Percentiles rank a stretch among this genome's conserved stretches.
Evolutionary conservation across 1,284 basidiomycete species (phyloP).

Genomic region (Pulchroboletus neoregius): DNA sequence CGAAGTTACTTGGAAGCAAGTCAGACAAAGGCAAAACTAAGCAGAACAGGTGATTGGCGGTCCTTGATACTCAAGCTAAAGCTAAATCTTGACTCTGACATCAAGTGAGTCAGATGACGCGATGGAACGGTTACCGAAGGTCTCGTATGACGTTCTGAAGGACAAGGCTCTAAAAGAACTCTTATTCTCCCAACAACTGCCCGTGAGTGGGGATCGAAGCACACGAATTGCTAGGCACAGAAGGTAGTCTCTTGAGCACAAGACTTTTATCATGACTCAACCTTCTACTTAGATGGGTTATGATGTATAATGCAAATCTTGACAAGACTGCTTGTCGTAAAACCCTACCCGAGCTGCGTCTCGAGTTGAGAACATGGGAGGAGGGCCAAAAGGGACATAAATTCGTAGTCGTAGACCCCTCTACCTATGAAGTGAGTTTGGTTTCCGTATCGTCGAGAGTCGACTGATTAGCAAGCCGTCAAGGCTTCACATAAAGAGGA

Average conservation of each 20-base stretch:
- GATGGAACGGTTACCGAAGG: conserved; percentile 55
- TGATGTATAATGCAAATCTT: conserved; percentile 66
- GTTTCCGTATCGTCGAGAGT: not conserved
- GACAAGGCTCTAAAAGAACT: conserved; percentile 60
- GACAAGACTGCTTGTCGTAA: conserved; percentile 54
- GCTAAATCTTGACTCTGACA: conserved; percentile 20
- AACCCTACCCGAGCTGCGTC: conserved; percentile 43
- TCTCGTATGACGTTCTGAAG: conserved; percentile 60
- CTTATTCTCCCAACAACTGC: conserved; percentile 48
- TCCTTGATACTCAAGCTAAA: conserved; percentile 2
- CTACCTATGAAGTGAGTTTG: conserved; percentile 46
- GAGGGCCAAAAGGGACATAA: conserved; percentile 40
- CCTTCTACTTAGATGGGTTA: conserved; percentile 51
- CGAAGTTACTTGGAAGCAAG: conserved; percentile 42
- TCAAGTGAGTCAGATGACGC: conserved; percentile 34
- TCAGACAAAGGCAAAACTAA: conserved; percentile 45
- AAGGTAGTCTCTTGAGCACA: conserved; percentile 39
- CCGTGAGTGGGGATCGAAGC: conserved; percentile 49
- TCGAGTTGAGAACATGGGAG: conserved; percentile 59
- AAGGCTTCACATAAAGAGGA: conserved; percentile 27
- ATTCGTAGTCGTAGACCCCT: conserved; percentile 40
- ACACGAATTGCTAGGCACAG: conserved; percentile 55
- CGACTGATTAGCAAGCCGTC: not conserved
- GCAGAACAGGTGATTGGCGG: conserved; percentile 32
- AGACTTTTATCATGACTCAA: not conserved